phyloP scores from a whole-genome alignment of 2,329 filamentous ascomycete species.

The Ceratocystis colombiana region DNA sequence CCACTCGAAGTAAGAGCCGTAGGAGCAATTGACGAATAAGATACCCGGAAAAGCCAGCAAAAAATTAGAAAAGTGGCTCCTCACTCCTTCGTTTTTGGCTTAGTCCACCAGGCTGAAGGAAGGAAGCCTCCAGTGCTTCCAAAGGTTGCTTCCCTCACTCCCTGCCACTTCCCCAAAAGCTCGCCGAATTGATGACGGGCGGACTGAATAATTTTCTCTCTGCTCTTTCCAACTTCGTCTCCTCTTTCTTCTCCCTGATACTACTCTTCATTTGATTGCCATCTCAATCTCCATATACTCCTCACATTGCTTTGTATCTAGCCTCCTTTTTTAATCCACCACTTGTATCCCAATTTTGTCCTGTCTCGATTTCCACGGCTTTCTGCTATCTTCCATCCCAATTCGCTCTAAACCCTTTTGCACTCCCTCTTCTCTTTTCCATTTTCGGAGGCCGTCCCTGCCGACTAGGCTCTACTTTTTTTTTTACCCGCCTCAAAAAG shows the following conservation, averaged over 20 bases:
- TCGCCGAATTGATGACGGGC: background rate
- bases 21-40: conserved; percentile 3
- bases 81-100: background rate
- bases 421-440: background rate
- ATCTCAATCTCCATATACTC: background rate
- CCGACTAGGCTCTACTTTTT: background rate
- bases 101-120: background rate
- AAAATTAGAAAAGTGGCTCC: background rate
- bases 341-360: background rate
- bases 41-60: background rate
- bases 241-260: background rate
- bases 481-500: background rate
- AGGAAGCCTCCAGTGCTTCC: conserved; percentile 6
- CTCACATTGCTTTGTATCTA: background rate
- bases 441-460: background rate
- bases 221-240: background rate
- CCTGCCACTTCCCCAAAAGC: conserved; percentile 10
- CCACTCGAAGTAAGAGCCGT: background rate
- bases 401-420: background rate
- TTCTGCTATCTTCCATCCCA: background rate
- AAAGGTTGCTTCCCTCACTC: background rate
- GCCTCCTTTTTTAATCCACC: background rate
- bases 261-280: background rate
- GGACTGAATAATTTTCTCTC: background rate
- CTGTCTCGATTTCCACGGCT: background rate